Evolutionary conservation across 1,284 basidiomycete genomes (phyloP), one percentile per base, ranked within the genome.

Genomic region (Apiotrichum mycotoxinovorans): DNA sequence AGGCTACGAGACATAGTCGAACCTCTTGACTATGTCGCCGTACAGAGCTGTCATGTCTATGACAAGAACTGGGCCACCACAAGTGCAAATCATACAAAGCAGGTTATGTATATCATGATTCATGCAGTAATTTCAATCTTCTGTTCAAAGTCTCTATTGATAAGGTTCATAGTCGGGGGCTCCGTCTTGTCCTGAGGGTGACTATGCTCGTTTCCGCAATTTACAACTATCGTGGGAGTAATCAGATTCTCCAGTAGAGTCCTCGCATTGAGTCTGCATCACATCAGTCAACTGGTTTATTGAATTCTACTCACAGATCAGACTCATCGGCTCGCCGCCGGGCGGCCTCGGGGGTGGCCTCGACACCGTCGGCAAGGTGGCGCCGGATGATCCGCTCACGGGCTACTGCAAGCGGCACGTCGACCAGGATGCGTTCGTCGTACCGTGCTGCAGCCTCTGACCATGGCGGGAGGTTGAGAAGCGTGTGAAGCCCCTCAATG

Each of bases 341-440:
- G 7, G 57, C 57, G 1, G 48, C 57, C n/a, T 51, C 49, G 10
- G 30, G n/a, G 9, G 49, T 54, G 3, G 37, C 14, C 40, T 58
- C 57, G 33, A 58, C 57, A 1, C 52, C 52, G n/a, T 54, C 57
- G 27, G n/a, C 27, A 5, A 54, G 25, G 37, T 58, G 57, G 3
- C 57, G 34, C 30, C n/a, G 18, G 2, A 58, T 35, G 27, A 58
- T 52, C 17, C 57, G 57, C 12, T 46, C 37, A 11, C 52, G 35
- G 14, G 57, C 57, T 1, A 42, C 48, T 3, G 35, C 38, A 0
- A 44, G 23, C 20, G 42, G 48, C 12, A 45, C 47, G 49, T 58
- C 44, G 30, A 58, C 52, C 52, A 48, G 51, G 18, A 58, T 50
- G 37, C 45, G 44, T 23, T 58, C 52, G 33, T 58, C 52, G 48